phyloP scores from a whole-genome alignment of 2,329 filamentous ascomycete genomes.

The Plenodomus biglobosus region DNA sequence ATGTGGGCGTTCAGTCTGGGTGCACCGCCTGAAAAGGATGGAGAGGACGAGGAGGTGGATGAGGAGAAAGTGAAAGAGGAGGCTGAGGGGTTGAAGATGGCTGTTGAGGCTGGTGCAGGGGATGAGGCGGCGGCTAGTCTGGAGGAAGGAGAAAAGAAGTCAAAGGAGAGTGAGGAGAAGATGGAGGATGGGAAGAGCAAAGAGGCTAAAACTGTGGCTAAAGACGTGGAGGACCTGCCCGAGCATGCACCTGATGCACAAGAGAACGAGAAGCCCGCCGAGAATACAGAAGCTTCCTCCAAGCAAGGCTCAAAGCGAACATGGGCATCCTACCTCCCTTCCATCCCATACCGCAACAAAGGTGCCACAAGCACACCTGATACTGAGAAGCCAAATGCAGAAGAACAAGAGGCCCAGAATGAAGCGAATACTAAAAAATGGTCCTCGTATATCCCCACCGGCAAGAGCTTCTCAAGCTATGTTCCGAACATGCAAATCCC shows the following conservation, averaged over 20 bases:
- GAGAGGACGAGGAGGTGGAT: constrained; percentile 25
- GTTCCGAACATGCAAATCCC: constrained; percentile 45
- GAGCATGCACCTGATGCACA: constrained; percentile 35
- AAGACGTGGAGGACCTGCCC: constrained; percentile 27
- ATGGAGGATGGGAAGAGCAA: not conserved
- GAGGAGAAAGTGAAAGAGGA: constrained; percentile 32
- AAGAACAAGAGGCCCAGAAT: constrained; percentile 37
- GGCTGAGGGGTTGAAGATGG: constrained; percentile 25
- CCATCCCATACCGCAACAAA: constrained; percentile 42
- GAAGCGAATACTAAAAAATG: constrained; percentile 46
- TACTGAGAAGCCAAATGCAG: constrained; percentile 23
- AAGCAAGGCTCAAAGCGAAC: constrained; percentile 33
- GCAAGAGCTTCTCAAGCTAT: constrained; percentile 52
- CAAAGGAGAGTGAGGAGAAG: constrained; percentile 6
- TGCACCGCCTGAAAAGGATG: constrained; percentile 46
- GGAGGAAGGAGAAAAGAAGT: constrained; percentile 5
- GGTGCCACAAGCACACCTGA: constrained; percentile 18
- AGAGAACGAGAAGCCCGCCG: constrained; percentile 22
- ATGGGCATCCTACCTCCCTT: constrained; percentile 46
- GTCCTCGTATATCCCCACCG: constrained; percentile 52
- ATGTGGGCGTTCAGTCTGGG: constrained; percentile 54
- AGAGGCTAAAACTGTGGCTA: not conserved
- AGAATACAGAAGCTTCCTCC: constrained; percentile 9
- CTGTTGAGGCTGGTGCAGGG: constrained; percentile 14
- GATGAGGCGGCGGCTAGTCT: constrained; percentile 7